These are phyloP conservation scores for Pachyrhizus erosus DNA, from an alignment of 306 rosid species.

Conservation along the genomic window DNA sequence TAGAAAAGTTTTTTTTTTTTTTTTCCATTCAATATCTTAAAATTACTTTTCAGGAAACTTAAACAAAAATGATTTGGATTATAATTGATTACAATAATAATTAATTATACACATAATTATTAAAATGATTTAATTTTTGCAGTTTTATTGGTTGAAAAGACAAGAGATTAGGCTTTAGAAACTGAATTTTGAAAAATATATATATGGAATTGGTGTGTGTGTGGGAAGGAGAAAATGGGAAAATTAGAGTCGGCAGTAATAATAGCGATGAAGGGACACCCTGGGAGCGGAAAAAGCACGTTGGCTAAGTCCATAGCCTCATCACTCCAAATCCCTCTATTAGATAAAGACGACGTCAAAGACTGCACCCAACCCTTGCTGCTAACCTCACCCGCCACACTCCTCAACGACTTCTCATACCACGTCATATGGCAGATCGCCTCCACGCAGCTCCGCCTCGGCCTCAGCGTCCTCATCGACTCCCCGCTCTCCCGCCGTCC, in stretches of 20 bases:
- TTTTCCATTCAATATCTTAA: no score
- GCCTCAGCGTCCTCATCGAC: constrained; percentile 71
- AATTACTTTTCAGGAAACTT: no score
- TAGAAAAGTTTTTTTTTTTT: no score
- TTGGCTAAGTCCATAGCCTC: constrained; percentile 57
- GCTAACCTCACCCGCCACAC: constrained; percentile 39
- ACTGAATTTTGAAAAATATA: no score
- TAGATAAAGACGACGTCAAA: constrained; percentile 72
- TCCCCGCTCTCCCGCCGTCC: constrained; percentile 71
- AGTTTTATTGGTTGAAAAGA: no score
- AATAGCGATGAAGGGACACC: constrained; percentile 81
- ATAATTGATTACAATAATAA: no score
- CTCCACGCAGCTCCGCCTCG: constrained; percentile 63
- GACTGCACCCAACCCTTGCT: constrained; percentile 52
- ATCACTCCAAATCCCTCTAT: constrained; percentile 56
- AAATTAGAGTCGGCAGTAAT: constrained; percentile 5
- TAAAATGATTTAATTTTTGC: no score
- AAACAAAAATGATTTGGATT: no score
- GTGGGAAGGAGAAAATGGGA: no score
- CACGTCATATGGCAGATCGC: constrained; percentile 53
- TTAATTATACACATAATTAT: no score
- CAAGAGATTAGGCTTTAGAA: no score
- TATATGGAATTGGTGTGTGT: no score
- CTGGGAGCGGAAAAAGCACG: constrained; percentile 68
- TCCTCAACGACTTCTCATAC: constrained; percentile 79